Evolutionary conservation across 176 grass and related monocot genomes (phyloP).

Genomic region (Raddia distichophylla): DNA sequence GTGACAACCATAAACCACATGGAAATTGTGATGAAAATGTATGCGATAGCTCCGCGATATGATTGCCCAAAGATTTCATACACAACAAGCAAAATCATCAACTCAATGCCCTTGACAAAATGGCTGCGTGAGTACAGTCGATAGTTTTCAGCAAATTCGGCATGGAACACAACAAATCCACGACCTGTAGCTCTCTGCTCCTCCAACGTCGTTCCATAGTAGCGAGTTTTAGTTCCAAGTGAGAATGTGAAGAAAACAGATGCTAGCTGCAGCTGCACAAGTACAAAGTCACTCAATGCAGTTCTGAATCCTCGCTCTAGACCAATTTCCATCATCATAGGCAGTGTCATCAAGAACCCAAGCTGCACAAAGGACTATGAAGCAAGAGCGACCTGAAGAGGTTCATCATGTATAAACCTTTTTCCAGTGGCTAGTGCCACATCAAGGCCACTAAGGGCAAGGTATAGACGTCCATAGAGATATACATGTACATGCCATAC

Average conservation of each 20-base stretch:
- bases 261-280: slow-evolving; percentile 93
- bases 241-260: slow-evolving; percentile 98
- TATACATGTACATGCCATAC: slow-evolving; percentile 89
- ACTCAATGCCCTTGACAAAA: slow-evolving; percentile 90
- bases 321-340: slow-evolving; percentile 99
- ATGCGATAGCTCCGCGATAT: slow-evolving; percentile 67
- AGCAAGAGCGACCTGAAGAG: slow-evolving; percentile 86
- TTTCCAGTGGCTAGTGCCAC: slow-evolving; percentile 56
- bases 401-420: slow-evolving; percentile 70
- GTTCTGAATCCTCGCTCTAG: slow-evolving; percentile 96
- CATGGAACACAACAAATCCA: slow-evolving; percentile 98
- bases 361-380: slow-evolving; percentile 95
- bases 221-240: slow-evolving; percentile 93
- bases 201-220: slow-evolving; percentile 94
- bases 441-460: slow-evolving; percentile 89
- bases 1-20: slow-evolving; percentile 99
- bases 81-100: slow-evolving; percentile 87
- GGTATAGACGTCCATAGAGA: slow-evolving; percentile 88
- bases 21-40: slow-evolving; percentile 90
- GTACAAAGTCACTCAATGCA: slow-evolving; percentile 86
- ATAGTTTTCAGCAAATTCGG: slow-evolving; percentile 93
- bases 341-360: slow-evolving; percentile 88
- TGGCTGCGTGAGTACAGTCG: slow-evolving; percentile 86
- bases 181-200: slow-evolving; percentile 85
- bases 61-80: slow-evolving; percentile 93